Conservation (phyloP, 78 protist genomes). For the Dictyostelium purpureum region DNA sequence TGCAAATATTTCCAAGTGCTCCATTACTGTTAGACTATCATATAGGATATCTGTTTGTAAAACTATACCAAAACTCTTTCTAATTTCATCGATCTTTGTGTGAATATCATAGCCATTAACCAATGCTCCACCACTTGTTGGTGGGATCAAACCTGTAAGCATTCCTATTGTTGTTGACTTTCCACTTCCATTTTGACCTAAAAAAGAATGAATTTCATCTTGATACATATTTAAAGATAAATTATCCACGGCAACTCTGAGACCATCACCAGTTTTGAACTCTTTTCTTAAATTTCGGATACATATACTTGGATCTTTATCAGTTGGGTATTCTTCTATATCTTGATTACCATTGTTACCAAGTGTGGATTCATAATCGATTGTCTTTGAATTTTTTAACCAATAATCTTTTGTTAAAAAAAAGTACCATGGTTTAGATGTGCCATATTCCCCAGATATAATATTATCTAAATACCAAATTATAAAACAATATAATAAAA, state of each 20-base stretch:
- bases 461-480: slow-evolving; percentile 56
- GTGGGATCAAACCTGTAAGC: slow-evolving; percentile 82
- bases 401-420: slow-evolving; percentile 13
- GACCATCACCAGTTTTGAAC: slow-evolving; percentile 13
- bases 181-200: slow-evolving; percentile 95
- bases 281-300: slow-evolving; percentile 7
- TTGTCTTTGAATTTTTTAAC: background rate
- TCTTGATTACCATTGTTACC: background rate
- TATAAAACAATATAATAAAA: background rate
- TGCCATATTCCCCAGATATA: slow-evolving; percentile 39
- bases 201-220: slow-evolving; percentile 35
- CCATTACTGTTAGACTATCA: slow-evolving; percentile 78
- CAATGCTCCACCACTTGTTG: slow-evolving; percentile 71
- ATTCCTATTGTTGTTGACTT: slow-evolving; percentile 88
- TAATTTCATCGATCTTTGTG: slow-evolving; percentile 19
- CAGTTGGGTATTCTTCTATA: background rate
- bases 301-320: background rate
- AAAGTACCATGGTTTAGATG: slow-evolving; percentile 33
- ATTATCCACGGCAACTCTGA: background rate
- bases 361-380: background rate
- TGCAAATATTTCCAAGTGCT: slow-evolving; percentile 77
- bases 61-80: slow-evolving; percentile 81
- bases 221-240: background rate
- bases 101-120: slow-evolving; percentile 10
- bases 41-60: slow-evolving; percentile 87